phyloP scores from a whole-genome alignment of 2,329 filamentous ascomycete species.

The Parastagonospora avenae region DNA sequence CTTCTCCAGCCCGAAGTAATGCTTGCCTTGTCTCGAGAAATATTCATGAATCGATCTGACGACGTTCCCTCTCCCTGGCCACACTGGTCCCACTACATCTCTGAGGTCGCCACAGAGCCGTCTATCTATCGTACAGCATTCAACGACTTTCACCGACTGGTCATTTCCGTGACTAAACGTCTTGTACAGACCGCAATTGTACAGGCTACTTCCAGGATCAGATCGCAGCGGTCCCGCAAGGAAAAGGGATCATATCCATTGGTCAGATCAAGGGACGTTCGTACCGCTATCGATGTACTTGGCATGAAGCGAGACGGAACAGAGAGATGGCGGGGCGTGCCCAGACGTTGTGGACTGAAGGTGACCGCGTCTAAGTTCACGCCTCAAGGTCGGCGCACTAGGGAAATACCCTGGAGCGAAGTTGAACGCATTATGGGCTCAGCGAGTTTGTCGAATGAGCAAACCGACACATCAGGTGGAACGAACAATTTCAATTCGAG shows the following conservation, averaged over 20 bases:
- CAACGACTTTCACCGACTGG: constrained; percentile 74
- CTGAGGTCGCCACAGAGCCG: constrained; percentile 54
- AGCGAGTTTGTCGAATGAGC: constrained; percentile 24
- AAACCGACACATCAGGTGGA: constrained; percentile 26
- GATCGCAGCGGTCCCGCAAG: constrained; percentile 50
- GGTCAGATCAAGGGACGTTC: constrained; percentile 57
- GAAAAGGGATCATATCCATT: constrained; percentile 37
- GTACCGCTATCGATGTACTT: constrained; percentile 60
- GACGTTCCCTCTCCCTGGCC: constrained; percentile 32
- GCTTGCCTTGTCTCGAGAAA: constrained; percentile 34
- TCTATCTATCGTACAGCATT: constrained; percentile 76
- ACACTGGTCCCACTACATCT: constrained; percentile 39
- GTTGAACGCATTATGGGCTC: constrained; percentile 36
- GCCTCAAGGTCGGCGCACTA: constrained; percentile 23
- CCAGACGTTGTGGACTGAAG: constrained; percentile 58
- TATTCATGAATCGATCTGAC: constrained; percentile 46
- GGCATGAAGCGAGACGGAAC: constrained; percentile 54
- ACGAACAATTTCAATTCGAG: constrained; percentile 19
- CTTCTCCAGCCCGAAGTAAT: constrained; percentile 36
- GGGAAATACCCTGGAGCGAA: constrained; percentile 52
- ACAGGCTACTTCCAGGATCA: constrained; percentile 71
- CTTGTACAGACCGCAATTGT: constrained; percentile 73
- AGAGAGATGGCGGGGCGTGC: constrained; percentile 58
- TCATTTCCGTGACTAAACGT: constrained; percentile 69
- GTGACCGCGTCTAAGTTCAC: constrained; percentile 47